Conservation (phyloP, 495 filamentous ascomycete genomes). For the Neurospora intermedia region DNA sequence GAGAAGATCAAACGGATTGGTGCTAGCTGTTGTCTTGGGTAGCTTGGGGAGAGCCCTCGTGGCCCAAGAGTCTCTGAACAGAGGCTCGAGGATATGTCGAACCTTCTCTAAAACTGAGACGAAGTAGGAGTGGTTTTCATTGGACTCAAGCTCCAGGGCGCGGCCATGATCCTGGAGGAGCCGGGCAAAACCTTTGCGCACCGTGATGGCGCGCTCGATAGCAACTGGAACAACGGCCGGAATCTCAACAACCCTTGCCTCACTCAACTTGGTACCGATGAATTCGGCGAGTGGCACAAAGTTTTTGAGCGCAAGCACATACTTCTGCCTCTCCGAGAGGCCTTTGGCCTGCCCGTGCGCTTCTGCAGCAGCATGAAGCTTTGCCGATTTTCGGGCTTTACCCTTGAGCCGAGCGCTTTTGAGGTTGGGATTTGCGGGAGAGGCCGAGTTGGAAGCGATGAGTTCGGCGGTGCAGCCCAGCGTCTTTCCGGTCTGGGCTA, state of each 20-base stretch:
- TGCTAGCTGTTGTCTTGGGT: neutral
- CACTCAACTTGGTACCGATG: neutral
- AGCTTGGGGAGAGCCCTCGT: neutral
- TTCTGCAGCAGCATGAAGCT: neutral
- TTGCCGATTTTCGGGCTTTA: neutral
- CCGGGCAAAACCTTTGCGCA: neutral
- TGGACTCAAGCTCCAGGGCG: neutral
- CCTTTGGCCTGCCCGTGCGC: neutral
- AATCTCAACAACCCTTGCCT: neutral
- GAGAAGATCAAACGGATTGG: constrained; percentile 2
- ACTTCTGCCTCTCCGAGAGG: neutral
- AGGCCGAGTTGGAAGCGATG: neutral
- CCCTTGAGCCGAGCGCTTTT: neutral
- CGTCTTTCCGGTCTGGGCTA: neutral
- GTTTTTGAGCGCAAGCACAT: neutral
- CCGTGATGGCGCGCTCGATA: neutral
- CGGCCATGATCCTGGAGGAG: neutral
- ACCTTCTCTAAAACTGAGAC: neutral
- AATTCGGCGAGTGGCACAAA: neutral
- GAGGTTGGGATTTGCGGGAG: neutral
- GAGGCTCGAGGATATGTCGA: neutral
- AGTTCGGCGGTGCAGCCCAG: neutral
- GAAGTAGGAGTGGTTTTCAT: neutral
- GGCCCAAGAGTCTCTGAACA: neutral
- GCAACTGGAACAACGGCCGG: neutral